phyloP scores from a whole-genome alignment of 2,329 filamentous ascomycete species.

The Xylariaceae sp. region DNA sequence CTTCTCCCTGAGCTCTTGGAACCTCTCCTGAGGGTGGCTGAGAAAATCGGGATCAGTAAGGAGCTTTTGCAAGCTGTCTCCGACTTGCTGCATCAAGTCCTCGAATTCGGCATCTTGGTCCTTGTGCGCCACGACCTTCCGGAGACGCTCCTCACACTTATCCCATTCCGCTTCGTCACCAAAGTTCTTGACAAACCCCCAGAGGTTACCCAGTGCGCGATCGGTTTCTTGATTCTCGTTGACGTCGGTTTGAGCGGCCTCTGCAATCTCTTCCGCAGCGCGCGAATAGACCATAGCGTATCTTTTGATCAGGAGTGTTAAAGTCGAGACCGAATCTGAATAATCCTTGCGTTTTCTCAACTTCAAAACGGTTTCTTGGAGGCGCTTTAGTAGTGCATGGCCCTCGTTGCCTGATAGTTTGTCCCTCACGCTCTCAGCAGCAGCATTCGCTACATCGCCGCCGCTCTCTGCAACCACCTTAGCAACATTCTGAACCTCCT shows the following conservation, averaged over 20 bases:
- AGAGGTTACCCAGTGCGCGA: slow-evolving; percentile 71
- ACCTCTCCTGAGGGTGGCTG: slow-evolving; percentile 59
- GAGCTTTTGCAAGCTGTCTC: slow-evolving; percentile 70
- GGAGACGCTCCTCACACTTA: slow-evolving; percentile 62
- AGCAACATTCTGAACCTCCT: slow-evolving; percentile 51
- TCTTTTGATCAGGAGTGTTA: slow-evolving; percentile 69
- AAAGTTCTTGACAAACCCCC: slow-evolving; percentile 73
- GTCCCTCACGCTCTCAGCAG: slow-evolving; percentile 65
- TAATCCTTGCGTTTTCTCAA: slow-evolving; percentile 77
- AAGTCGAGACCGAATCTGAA: slow-evolving; percentile 73
- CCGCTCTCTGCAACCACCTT: slow-evolving; percentile 46
- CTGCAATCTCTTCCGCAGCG: slow-evolving; percentile 61
- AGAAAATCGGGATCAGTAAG: slow-evolving; percentile 84
- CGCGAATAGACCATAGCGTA: slow-evolving; percentile 76
- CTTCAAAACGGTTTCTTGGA: slow-evolving; percentile 70
- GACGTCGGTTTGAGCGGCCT: slow-evolving; percentile 64
- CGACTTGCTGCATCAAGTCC: slow-evolving; percentile 65
- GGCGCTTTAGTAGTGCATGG: slow-evolving; percentile 64
- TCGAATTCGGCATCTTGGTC: slow-evolving; percentile 79
- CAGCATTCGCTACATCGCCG: slow-evolving; percentile 33
- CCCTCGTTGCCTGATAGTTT: slow-evolving; percentile 69
- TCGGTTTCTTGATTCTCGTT: slow-evolving; percentile 70
- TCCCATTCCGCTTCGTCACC: slow-evolving; percentile 72
- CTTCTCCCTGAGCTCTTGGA: slow-evolving; percentile 47
- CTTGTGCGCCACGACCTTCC: slow-evolving; percentile 66